A percentile compares a stretch with the other conserved stretches of the same genome.
These are phyloP conservation scores for Nitzschia putrida DNA, from an alignment of 108 stramenopile species.

Conservation along the genomic window DNA sequence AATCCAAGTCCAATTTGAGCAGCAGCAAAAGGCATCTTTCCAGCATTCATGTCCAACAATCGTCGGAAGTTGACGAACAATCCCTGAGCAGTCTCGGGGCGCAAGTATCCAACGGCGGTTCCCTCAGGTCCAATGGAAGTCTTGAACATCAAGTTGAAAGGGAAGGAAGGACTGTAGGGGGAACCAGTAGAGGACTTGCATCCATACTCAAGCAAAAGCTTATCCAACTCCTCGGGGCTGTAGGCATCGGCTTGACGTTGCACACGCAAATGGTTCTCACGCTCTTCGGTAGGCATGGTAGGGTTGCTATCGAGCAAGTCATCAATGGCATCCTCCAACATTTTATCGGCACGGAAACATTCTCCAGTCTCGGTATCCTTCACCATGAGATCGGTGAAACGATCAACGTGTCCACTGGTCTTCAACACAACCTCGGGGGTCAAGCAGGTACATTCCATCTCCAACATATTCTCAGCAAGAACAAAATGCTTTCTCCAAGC, in stretches of 20 bases:
- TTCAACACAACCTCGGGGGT: slow-evolving; percentile 96
- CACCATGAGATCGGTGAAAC: slow-evolving; percentile 99
- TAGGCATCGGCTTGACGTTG: slow-evolving; percentile 98
- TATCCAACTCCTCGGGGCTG: slow-evolving; percentile 92
- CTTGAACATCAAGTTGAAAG: slow-evolving; percentile 99
- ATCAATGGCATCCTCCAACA: slow-evolving; percentile 99
- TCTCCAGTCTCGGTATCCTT: slow-evolving; percentile 87
- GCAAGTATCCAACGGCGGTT: slow-evolving; percentile 93
- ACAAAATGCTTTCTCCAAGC: slow-evolving; percentile 98
- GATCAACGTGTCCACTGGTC: slow-evolving; percentile 98
- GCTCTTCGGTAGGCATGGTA: slow-evolving; percentile 75
- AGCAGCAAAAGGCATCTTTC: slow-evolving; percentile 98
- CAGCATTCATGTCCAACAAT: slow-evolving; percentile 94
- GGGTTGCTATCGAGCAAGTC: slow-evolving; percentile 85
- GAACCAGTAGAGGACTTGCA: slow-evolving; percentile 89
- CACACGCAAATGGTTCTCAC: slow-evolving; percentile 86
- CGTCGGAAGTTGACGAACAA: slow-evolving; percentile 99
- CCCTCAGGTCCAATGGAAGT: slow-evolving; percentile 99
- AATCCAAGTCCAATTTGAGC: slow-evolving; percentile 98
- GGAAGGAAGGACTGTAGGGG: slow-evolving; percentile 90
- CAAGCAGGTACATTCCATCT: slow-evolving; percentile 99
- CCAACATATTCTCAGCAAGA: slow-evolving; percentile 95
- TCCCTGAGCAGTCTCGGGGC: slow-evolving; percentile 99
- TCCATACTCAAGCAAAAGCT: slow-evolving; percentile 80
- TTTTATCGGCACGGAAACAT: slow-evolving; percentile 96